These are phyloP conservation scores for Fusarium chlamydosporum DNA, from an alignment of 2,329 filamentous ascomycete genomes.

Conservation along the genomic window DNA sequence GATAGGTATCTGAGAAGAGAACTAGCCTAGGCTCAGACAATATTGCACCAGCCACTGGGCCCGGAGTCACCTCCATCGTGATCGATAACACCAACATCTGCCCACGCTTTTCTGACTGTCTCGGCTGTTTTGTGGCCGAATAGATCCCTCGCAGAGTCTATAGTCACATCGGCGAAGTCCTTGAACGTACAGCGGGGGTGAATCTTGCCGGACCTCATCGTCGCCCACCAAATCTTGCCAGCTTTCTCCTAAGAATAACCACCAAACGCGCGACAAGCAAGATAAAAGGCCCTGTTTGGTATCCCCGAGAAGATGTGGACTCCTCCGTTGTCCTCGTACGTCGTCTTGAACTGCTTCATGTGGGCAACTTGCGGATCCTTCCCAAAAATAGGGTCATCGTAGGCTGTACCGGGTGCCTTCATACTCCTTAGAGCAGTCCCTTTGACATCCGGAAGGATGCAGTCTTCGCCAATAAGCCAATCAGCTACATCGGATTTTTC, in stretches of 20 bases:
- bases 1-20: background rate
- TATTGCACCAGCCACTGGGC: constrained; percentile 28
- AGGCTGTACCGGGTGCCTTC: constrained; percentile 68
- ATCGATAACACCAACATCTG: constrained; percentile 61
- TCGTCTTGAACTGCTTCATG: constrained; percentile 61
- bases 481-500: constrained; percentile 63
- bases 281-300: constrained; percentile 70
- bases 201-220: constrained; percentile 61
- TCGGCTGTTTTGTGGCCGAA: constrained; percentile 57
- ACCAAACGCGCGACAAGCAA: constrained; percentile 62
- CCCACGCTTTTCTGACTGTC: constrained; percentile 63
- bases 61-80: constrained; percentile 33
- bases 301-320: constrained; percentile 71
- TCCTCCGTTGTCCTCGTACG: constrained; percentile 64
- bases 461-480: constrained; percentile 69
- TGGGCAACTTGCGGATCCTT: constrained; percentile 67
- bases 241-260: constrained; percentile 69
- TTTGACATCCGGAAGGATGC: constrained; percentile 65
- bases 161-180: constrained; percentile 65
- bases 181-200: constrained; percentile 60
- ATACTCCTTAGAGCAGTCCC: constrained; percentile 67
- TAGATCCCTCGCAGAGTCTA: constrained; percentile 61
- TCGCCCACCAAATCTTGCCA: constrained; percentile 67
- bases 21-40: constrained; percentile 17
- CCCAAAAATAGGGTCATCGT: constrained; percentile 66